Evolutionary conservation across 805 yeast genomes (phyloP).

Genomic region (Dipodascopsis uninucleata): DNA sequence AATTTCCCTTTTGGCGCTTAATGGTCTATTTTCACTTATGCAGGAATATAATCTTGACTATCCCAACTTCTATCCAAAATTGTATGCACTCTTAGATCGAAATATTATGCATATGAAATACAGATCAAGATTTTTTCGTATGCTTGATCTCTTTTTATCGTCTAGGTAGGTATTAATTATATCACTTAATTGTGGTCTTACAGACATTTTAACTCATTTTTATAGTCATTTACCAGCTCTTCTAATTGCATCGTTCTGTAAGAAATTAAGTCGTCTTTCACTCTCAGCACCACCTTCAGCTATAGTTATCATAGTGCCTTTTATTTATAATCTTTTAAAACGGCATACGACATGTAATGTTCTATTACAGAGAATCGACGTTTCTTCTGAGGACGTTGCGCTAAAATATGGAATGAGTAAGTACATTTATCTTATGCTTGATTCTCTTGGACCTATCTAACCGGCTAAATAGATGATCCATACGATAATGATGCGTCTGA

Average conservation of each 20-base stretch:
- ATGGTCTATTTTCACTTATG: constrained; percentile 84
- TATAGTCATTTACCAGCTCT: constrained; percentile 66
- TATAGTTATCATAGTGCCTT: constrained; percentile 81
- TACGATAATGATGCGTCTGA: constrained; percentile 60
- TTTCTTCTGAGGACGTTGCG: constrained; percentile 13
- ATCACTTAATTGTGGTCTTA: too few relatives aligned
- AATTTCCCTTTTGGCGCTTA: constrained; percentile 72
- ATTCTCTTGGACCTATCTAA: too few relatives aligned
- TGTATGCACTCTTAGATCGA: constrained; percentile 76
- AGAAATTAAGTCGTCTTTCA: constrained; percentile 69
- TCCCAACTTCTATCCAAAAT: constrained; percentile 80
- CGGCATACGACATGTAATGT: constrained; percentile 94
- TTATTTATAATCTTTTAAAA: constrained; percentile 80
- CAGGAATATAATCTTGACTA: constrained; percentile 79
- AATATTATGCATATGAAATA: constrained; percentile 71
- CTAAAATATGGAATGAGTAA: constrained; percentile 11
- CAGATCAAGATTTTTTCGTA: constrained; percentile 81
- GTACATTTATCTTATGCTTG: background rate
- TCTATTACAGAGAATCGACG: constrained; percentile 56
- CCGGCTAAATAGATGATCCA: constrained; percentile 59
- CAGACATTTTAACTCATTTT: background rate
- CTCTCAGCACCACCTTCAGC: constrained; percentile 84
- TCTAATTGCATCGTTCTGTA: constrained; percentile 84
- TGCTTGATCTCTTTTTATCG: constrained; percentile 77
- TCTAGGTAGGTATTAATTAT: constrained; percentile 47